Evolutionary conservation across 108 stramenopile species (phyloP).

Genomic region (Stephanodiscus triporus): DNA sequence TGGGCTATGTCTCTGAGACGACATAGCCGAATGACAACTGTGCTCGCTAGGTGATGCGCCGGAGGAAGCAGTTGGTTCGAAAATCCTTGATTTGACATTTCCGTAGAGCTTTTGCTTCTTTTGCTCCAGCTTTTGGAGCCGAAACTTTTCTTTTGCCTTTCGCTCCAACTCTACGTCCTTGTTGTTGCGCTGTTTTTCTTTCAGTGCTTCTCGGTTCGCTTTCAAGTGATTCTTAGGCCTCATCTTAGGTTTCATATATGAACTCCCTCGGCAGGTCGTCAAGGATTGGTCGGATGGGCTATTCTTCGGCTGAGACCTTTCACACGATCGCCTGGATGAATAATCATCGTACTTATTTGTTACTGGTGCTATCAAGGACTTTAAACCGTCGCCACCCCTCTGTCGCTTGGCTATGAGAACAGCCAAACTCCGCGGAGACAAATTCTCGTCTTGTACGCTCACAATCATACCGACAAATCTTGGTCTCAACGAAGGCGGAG

Average conservation of each 20-base stretch:
- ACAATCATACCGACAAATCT: constrained; percentile 12
- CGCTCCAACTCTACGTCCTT: constrained; percentile 27
- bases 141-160: constrained; percentile 22
- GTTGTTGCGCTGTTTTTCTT: constrained; percentile 35
- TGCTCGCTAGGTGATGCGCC: not conserved
- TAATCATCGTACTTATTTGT: constrained; percentile 9
- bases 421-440: constrained; percentile 32
- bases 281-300: constrained; percentile 6
- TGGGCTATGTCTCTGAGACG: not conserved
- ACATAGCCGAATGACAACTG: not conserved
- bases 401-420: constrained; percentile 38
- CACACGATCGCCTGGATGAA: not conserved
- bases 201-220: constrained; percentile 34
- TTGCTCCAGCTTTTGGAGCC: constrained; percentile 37
- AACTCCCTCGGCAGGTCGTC: constrained; percentile 14
- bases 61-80: constrained; percentile 12
- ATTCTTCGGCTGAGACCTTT: not conserved
- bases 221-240: constrained; percentile 34
- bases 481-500: not conserved
- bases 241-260: constrained; percentile 10
- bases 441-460: constrained; percentile 28
- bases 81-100: constrained; percentile 29
- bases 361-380: constrained; percentile 30
- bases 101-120: constrained; percentile 46
- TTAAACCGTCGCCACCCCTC: constrained; percentile 41